Evolutionary conservation across 148 eudicot species (phyloP), one percentile per base, ranked within the genome.

Genomic region (Cornus florida): DNA sequence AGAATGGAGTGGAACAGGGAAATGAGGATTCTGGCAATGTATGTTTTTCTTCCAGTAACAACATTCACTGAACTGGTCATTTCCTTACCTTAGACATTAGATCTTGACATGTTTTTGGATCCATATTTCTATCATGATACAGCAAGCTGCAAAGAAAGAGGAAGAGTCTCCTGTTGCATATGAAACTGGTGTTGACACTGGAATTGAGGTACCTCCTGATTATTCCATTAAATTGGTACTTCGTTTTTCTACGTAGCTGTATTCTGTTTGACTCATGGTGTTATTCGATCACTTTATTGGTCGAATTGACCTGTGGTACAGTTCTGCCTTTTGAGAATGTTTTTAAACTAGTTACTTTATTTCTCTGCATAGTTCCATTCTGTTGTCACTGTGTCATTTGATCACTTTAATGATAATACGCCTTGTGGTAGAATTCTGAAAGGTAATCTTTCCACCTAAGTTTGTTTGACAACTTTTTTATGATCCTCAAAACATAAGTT

Each of bases 1-100:
- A 38, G 35, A 77, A 79, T 83, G 87, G 78, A 65, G 91, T 77
- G 68, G 86, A 90, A 73, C 84, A 19, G 86, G 92, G 85, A 75
- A 78, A 67, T 59, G 57, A 65, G 77, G 66, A 67, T 12, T 78
- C 60, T 57, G n/a, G 32, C 53, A 67, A 53, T 79, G 83, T 72
- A 60, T 53, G 57, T 70, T 24, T 23, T 78, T 72, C 24, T 72
- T 75, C 71, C 5, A 56, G n/a, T 4, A 64, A 82, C 23, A 72
- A 64, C 66, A 75, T 80, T 70, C 53, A 31, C 35, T 32, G 32
- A 33, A 48, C 17, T 28, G 62, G 46, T 77, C 22, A 31, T 76
- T 56, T 41, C 71, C 23, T 41, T 53, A 31, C 17, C 48, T 57
- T 80, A 56, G 41, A 57, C 75, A 48, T 62, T n/a, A 71, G 7